Evolutionary conservation across 2,329 filamentous ascomycete species (phyloP), one percentile per base, ranked within the genome.

Genomic region (Westerdykella aurantiaca): DNA sequence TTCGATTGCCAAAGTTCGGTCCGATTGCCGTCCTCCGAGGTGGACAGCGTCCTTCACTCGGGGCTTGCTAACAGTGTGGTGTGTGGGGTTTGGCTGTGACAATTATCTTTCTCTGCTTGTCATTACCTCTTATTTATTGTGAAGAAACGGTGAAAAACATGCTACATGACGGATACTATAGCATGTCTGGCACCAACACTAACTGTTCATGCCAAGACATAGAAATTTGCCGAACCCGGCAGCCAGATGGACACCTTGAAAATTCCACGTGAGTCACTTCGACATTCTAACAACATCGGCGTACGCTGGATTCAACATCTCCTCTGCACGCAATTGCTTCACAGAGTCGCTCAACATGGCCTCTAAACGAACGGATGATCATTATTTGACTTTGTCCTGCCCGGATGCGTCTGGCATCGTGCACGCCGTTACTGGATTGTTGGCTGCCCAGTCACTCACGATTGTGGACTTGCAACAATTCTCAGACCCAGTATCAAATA

Each of bases 401-500:
- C 86, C 87, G 42, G 87, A 93, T 72, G 85, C 86, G 72, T 79
- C 86, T 21, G 87, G 87, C 65, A 91, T 93, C 63, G 85, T 93
- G 50, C 85, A 91, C 68, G 84, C 86, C 44, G 86, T 93, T 53
- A 91, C 87, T 6, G 85, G 82, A 49, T 76, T 91, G 56, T 79
- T 93, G 50, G 85, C 86, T 38, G 70, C 77, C 49, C 79, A 86
- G 66, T 78, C 81, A 57, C 77, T 90, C 70, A 93, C 89, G 69
- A 87, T 93, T 63, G 74, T 91, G 51, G 86, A 93, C 69, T 79
- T 89, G 51, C 86, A 89, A 70, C 87, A 93, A 70, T 93, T 88
- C 74, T 85, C 82, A 34, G 87, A 91, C 69, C 80, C 82, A 21
- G 78, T 74, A 18, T 85, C 83, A 16, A 72, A 85, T 63, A 83